These are phyloP conservation scores for Trichoderma endophyticum DNA, from an alignment of 2,329 filamentous ascomycete species.

Conservation along the genomic window DNA sequence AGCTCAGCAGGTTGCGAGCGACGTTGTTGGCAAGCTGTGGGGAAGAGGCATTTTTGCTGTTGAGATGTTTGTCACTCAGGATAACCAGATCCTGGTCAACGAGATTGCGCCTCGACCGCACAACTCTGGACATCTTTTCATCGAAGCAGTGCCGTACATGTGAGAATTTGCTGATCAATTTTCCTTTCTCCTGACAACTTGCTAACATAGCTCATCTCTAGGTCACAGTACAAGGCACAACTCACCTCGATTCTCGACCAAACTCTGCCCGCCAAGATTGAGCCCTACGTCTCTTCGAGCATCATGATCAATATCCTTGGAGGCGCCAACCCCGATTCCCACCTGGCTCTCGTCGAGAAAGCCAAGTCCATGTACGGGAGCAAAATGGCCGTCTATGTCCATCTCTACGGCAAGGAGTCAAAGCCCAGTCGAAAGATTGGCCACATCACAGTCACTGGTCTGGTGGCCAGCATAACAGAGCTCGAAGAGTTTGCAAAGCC, in stretches of 20 bases:
- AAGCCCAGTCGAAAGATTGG: slow-evolving; percentile 92
- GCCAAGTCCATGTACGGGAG: slow-evolving; percentile 43
- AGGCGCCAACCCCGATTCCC: slow-evolving; percentile 62
- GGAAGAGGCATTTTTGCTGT: slow-evolving; percentile 95
- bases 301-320: slow-evolving; percentile 84
- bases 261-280: slow-evolving; percentile 55
- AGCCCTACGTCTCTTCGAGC: slow-evolving; percentile 56
- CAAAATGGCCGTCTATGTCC: slow-evolving; percentile 58
- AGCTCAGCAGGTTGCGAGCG: slow-evolving; percentile 73
- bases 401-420: slow-evolving; percentile 89
- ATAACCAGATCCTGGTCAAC: slow-evolving; percentile 68
- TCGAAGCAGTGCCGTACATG: slow-evolving; percentile 80
- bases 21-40: slow-evolving; percentile 75
- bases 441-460: slow-evolving; percentile 78
- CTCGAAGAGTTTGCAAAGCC: slow-evolving; percentile 58
- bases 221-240: slow-evolving; percentile 88
- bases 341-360: slow-evolving; percentile 49
- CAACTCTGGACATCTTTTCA: slow-evolving; percentile 94
- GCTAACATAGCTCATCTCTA: background rate
- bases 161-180: background rate
- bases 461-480: slow-evolving; percentile 60
- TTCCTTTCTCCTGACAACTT: no score
- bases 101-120: slow-evolving; percentile 80
- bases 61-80: slow-evolving; percentile 84
- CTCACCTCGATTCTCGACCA: slow-evolving; percentile 74